phyloP scores from a whole-genome alignment of 2,329 filamentous ascomycete species.

The Paecilomyces fulvus region DNA sequence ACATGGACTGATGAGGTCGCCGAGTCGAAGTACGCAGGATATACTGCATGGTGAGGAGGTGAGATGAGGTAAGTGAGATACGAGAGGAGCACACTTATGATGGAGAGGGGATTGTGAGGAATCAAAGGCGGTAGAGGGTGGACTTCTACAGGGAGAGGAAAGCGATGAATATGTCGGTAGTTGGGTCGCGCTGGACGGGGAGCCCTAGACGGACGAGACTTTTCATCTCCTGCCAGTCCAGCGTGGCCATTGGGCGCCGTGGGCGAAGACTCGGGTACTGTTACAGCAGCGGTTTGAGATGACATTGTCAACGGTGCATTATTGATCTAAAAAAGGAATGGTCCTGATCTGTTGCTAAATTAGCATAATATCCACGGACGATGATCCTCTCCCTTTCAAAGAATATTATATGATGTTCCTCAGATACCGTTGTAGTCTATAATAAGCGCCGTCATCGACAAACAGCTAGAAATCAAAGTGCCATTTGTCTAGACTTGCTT shows the following conservation, averaged over 20 bases:
- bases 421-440: slow-evolving; percentile 99
- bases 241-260: slow-evolving; percentile 8
- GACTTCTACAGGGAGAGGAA: slow-evolving; percentile 69
- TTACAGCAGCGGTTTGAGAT: slow-evolving; percentile 13
- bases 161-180: slow-evolving; percentile 69
- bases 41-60: slow-evolving; percentile 52
- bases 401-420: slow-evolving; percentile 41
- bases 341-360: neutral
- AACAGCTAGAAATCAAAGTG: slow-evolving; percentile 45
- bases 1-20: slow-evolving; percentile 78
- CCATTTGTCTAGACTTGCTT: slow-evolving; percentile 37
- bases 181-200: slow-evolving; percentile 38
- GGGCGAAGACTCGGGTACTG: slow-evolving; percentile 9
- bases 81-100: slow-evolving; percentile 69
- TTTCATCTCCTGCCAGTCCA: slow-evolving; percentile 8
- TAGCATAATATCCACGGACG: neutral
- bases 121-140: slow-evolving; percentile 83
- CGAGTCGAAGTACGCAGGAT: slow-evolving; percentile 71
- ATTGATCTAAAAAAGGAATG: slow-evolving; percentile 10
- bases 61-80: slow-evolving; percentile 66
- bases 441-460: slow-evolving; percentile 49
- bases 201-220: slow-evolving; percentile 16
- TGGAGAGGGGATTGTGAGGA: slow-evolving; percentile 82
- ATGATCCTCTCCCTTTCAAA: neutral
- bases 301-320: slow-evolving; percentile 21